Evolutionary conservation across 345 rosid species (phyloP).

Genomic region (Eucalyptus erythrocorys): DNA sequence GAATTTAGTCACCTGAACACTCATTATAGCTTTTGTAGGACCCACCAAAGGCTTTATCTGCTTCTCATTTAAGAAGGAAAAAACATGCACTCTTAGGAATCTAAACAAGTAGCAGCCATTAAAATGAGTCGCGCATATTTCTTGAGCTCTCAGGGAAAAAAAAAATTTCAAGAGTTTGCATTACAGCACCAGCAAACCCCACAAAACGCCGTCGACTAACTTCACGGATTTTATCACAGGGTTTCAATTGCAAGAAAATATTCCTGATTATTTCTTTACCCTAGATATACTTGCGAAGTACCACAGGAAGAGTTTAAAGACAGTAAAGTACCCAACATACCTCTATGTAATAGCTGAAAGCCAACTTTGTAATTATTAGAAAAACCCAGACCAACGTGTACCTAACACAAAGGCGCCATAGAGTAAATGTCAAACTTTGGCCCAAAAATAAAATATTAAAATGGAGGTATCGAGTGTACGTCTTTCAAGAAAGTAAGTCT

Average conservation of each 20-base stretch:
- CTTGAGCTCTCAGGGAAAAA: not conserved
- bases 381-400: constrained; percentile 89
- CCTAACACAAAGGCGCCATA: constrained; percentile 22
- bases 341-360: constrained; percentile 94
- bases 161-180: not conserved
- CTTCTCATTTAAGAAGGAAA: not conserved
- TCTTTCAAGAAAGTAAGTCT: constrained; percentile 10
- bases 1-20: constrained; percentile 41
- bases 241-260: not conserved
- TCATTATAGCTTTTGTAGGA: constrained; percentile 81
- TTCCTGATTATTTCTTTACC: not conserved
- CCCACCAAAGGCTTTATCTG: constrained; percentile 96
- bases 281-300: not conserved
- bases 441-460: not conserved
- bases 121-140: not conserved
- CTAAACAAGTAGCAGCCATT: not conserved
- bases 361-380: constrained; percentile 74
- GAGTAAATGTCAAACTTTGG: not conserved
- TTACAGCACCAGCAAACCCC: not conserved
- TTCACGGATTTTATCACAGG: not conserved
- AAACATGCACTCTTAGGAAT: not conserved
- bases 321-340: constrained; percentile 13
- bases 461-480: not conserved
- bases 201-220: not conserved
- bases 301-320: not conserved